Conservation (phyloP, 768 basidiomycete genomes). For the Dioszegia aurantiaca region DNA sequence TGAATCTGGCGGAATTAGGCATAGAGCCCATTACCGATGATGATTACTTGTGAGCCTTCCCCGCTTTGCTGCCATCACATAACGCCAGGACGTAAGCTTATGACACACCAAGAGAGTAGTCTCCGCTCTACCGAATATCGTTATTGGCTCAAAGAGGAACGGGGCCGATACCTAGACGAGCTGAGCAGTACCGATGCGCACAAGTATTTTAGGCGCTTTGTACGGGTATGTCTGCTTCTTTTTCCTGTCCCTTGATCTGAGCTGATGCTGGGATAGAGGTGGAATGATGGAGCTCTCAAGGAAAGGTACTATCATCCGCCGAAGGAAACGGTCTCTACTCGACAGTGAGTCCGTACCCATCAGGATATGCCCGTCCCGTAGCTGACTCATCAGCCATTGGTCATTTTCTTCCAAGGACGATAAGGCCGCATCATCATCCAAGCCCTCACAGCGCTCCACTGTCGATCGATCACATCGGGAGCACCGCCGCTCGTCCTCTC, state of each 20-base stretch:
- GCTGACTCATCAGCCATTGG: slow-evolving; percentile 62
- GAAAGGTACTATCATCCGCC: slow-evolving; percentile 59
- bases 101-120: slow-evolving; percentile 26
- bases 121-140: slow-evolving; percentile 82
- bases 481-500: slow-evolving; percentile 19
- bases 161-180: slow-evolving; percentile 78
- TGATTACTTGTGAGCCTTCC: slow-evolving; percentile 66
- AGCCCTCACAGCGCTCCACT: no score
- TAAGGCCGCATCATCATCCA: slow-evolving; percentile 58
- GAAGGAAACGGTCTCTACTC: slow-evolving; percentile 55
- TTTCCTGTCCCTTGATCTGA: background rate
- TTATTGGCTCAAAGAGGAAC: slow-evolving; percentile 76
- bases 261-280: slow-evolving; percentile 56
- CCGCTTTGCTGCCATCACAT: background rate
- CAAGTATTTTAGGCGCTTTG: slow-evolving; percentile 80
- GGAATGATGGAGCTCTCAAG: slow-evolving; percentile 46
- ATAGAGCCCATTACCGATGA: slow-evolving; percentile 66
- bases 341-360: slow-evolving; percentile 1
- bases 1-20: slow-evolving; percentile 56
- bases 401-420: slow-evolving; percentile 71
- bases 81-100: background rate
- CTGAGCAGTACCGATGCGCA: slow-evolving; percentile 76
- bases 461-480: slow-evolving; percentile 30
- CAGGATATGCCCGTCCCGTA: background rate
- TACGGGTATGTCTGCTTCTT: slow-evolving; percentile 47